A percentile compares a stretch with the other conserved stretches of the same genome.
phyloP scores from a whole-genome alignment of 179 eudicot genomes.

The Silene coronaria region DNA sequence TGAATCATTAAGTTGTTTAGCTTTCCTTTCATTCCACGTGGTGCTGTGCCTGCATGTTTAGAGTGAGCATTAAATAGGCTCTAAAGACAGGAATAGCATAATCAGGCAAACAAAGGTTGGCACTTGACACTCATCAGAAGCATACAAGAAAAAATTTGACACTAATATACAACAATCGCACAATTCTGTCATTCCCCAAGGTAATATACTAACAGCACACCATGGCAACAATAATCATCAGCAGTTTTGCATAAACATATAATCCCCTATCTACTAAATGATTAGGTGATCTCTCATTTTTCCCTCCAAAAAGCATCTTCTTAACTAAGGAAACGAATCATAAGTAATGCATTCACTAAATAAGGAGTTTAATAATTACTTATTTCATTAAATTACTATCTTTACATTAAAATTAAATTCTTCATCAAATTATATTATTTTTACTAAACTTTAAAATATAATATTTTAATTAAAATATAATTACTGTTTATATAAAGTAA shows the following conservation, averaged over 20 bases:
- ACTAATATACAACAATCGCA: not conserved
- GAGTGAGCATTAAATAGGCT: conserved; percentile 7
- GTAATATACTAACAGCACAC: not conserved
- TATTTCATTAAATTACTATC: too few relatives aligned
- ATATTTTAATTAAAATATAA: too few relatives aligned
- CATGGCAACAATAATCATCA: not conserved
- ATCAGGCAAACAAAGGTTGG: not conserved
- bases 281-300: too few relatives aligned
- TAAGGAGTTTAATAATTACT: too few relatives aligned
- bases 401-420: too few relatives aligned
- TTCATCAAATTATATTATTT: too few relatives aligned
- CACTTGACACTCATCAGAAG: not conserved
- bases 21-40: conserved; percentile 59
- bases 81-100: not conserved
- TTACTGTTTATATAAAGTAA: too few relatives aligned
- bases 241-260: not conserved
- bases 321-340: too few relatives aligned
- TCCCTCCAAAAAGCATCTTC: too few relatives aligned
- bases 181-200: not conserved
- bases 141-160: not conserved
- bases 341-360: too few relatives aligned
- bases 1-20: conserved; percentile 83
- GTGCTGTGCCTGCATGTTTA: conserved; percentile 28
- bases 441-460: too few relatives aligned
- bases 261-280: too few relatives aligned